Base-by-base conservation (phyloP, 2,329 filamentous ascomycete species). In the Fusarium nematophilum region DNA sequence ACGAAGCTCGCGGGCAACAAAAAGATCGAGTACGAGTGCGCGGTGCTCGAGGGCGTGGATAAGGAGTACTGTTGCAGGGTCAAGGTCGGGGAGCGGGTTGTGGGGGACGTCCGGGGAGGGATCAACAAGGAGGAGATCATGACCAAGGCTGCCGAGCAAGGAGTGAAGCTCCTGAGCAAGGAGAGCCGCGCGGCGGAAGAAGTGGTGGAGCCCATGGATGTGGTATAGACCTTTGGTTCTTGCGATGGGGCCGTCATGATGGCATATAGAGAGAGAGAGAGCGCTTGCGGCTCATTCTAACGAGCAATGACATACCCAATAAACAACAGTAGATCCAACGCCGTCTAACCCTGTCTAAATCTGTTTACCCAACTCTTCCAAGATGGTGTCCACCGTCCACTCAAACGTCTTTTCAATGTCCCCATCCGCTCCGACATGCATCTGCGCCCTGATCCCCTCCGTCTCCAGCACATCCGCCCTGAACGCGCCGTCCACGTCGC, bases 381-480 rank as follows among this genome's bases (percentile, higher is more conserved):
- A 81, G 14, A 93, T 73, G 42, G 78, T 76, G 46, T 86, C 82
- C 2, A 92, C 89, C 1, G 87, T 86, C 91, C 91, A 93, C 45
- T 80, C 78, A 61, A 93, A 74, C 25, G 86, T 82, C 50, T 81
- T 79, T 60, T 79, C 79, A 83, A 93, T 88, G 53, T 86, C 82
- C 8, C 81, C 76, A 68, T 87, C 82, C 15, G 82, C 57, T 3
- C 72, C 76, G 7, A 59, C 78, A 10, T 74, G 79, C 1, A 76
- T 73, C 53, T 86, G 82, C 13, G 83, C 84, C 57, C 75, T 67
- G 36, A 86, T 84, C 17, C 73, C 75, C 64, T 78, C 76, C 51
- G 71, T 71, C 18, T 63, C 58, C 64, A 85, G 73, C 40, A 81
- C 78, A 1, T 78, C 75, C 14, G 76, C 71, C 33, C 84, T 79